These are phyloP conservation scores for Opeltia flavorubescens DNA, from an alignment of 495 filamentous ascomycete species.

Conservation along the genomic window DNA sequence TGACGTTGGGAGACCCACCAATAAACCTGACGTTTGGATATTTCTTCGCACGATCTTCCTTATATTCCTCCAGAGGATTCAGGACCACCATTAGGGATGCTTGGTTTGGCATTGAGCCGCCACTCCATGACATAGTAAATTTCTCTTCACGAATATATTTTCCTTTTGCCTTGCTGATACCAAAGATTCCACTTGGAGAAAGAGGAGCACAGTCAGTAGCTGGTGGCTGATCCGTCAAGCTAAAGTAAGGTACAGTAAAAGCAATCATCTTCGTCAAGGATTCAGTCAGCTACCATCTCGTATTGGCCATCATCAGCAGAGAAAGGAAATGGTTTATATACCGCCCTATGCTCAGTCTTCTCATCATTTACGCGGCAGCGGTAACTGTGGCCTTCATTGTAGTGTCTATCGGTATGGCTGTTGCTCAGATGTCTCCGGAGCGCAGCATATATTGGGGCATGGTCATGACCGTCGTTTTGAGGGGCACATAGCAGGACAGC, in stretches of 20 bases:
- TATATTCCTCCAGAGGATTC: neutral
- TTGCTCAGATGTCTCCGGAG: slow-evolving; percentile 5
- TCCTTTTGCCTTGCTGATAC: neutral
- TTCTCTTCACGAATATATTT: neutral
- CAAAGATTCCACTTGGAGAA: neutral
- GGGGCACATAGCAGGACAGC: slow-evolving; percentile 1
- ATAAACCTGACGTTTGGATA: no score
- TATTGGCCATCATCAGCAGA: no score
- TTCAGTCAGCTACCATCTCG: neutral
- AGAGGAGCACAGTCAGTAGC: slow-evolving; percentile 1
- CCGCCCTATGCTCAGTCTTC: no score
- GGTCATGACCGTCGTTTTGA: neutral
- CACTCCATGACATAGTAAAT: neutral
- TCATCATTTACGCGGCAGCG: no score
- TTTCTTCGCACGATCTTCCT: neutral
- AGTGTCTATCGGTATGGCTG: neutral
- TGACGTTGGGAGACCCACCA: no score
- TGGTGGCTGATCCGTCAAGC: neutral
- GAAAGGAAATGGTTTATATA: no score
- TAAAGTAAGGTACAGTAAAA: slow-evolving; percentile 4
- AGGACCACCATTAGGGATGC: neutral
- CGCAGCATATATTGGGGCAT: slow-evolving; percentile 4
- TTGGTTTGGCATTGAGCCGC: neutral
- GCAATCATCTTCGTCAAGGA: neutral
- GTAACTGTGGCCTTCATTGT: neutral